Evolutionary conservation across 352 stramenopile species (phyloP), one percentile per base, ranked within the genome.

Genomic region (Phytophthora crassamura): DNA sequence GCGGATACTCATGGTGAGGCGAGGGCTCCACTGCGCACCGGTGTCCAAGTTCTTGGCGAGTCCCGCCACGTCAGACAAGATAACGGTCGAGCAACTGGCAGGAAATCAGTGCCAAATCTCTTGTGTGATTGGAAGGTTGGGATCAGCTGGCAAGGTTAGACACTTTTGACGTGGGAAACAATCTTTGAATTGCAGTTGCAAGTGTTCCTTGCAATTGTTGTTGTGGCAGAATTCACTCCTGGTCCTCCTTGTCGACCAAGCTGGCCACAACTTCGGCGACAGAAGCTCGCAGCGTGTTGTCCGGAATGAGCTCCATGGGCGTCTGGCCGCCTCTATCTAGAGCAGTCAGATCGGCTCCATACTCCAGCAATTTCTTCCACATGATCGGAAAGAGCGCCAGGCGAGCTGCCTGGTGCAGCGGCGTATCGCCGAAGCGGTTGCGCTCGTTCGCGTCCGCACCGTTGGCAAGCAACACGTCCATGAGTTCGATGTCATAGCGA

Each of bases 371-470:
- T 34, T 64, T 64, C 36, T 69, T 32, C 69, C 69, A 77, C 45
- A 74, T 73, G n/a, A 56, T 38, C 12, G 69, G 64, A 33, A 60
- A 63, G 8, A 77, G 52, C 5, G 69, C 69, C 28, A 77, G 45
- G 14, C 64, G 64, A 5, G 64, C 69, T 3, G 64, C 64, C 18
- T 77, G 69, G 25, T 77, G 69, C 45, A 78, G 49, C 10, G 70
- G 70, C 9, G 70, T 67, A 60, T 78, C 70, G 11, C 70, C 70
- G 22, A 75, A 78, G 9, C 51, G 45, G 38, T 75, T 78, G 47
- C 57, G 48, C 22, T 65, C 49, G 54, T 75, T 78, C 36, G 69
- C 65, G 30, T 75, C 60, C 2, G 65, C 65, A 4, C 69, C 69
- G n/a, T 69, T 57, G 10, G 42, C 60, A 18, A 78, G 59, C 25